Conservation (phyloP, 208 protist genomes). For the Acanthamoeba rhysodes region DNA sequence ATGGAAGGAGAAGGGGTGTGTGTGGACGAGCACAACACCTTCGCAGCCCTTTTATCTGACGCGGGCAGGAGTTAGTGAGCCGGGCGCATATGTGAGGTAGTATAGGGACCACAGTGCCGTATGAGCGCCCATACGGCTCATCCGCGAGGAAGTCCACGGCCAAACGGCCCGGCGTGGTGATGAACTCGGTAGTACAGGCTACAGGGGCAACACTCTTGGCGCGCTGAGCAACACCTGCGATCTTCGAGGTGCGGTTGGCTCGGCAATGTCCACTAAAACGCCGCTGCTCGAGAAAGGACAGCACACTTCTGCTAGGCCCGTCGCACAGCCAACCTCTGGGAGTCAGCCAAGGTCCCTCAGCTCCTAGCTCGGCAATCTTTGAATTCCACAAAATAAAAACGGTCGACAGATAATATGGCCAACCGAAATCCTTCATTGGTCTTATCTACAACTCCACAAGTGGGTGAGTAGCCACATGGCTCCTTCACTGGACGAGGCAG, state of each 20-base stretch:
- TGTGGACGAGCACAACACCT: neutral
- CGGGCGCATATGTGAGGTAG: neutral
- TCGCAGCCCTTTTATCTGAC: neutral
- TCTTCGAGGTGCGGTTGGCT: neutral
- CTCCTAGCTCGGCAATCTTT: too few species aligned
- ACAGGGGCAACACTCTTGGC: neutral
- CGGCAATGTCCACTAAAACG: neutral
- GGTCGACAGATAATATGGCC: too few species aligned
- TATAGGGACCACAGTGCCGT: neutral
- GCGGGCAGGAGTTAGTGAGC: neutral
- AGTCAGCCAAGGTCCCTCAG: too few species aligned
- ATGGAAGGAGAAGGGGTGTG: neutral
- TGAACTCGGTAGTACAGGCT: neutral
- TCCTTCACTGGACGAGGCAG: conserved; percentile 21
- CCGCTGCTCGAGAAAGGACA: too few species aligned
- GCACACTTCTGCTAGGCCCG: neutral
- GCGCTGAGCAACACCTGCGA: neutral
- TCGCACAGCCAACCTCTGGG: too few species aligned
- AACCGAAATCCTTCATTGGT: neutral
- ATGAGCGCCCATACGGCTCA: neutral
- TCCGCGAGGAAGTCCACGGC: neutral
- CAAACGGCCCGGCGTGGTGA: neutral
- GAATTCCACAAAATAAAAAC: neutral
- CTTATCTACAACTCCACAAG: too few species aligned
- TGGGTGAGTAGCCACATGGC: neutral